Base-by-base conservation (phyloP, 106 monocot species). In the Ottelia alismoides region DNA sequence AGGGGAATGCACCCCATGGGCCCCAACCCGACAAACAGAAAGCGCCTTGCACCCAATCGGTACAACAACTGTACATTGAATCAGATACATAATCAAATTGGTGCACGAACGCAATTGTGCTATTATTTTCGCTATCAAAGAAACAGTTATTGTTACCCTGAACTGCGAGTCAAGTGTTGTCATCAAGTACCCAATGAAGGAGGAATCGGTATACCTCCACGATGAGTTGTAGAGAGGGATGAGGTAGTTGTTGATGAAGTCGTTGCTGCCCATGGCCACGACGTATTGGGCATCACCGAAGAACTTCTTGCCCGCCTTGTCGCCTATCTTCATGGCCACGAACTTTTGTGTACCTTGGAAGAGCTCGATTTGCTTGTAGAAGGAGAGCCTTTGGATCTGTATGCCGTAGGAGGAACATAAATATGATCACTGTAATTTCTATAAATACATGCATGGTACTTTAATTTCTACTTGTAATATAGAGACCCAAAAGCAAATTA, bases 1-100 rank as follows among this genome's bases (percentile, higher is more conserved):
- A 94, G 56, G 12, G 94, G 94, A 27, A 94, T 94, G 78, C 94
- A 94, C 2, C 88, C 94, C 94, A 94, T 94, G 0, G 94, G 94
- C 17, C 94, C 94, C 16, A 94, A 63, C 1, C 94, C 94, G 55
- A 94, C 78, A 69, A 94, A 94, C 0, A 74, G 81, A 32, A 94
- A 26, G 28, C 70, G 32, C 22, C 94, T 63, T 1, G 77, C 88
- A 1, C 94, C 88, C 20, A 88, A 16, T 0, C 70, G 48, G 53
- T 94, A 51, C 52, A 94, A n/a, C 10, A 84, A 27, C 88, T 81
- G 57, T 21, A 45, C 6, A 32, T 7, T 3, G 14, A n/a, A n/a
- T n/a, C n/a, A n/a, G n/a, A n/a, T n/a, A n/a, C n/a, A n/a, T n/a
- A n/a, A n/a, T n/a, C n/a, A n/a, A n/a, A n/a, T n/a, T n/a, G n/a